A percentile compares a stretch with the other conserved stretches of the same genome.
These are phyloP conservation scores for Aphanomyces stellatus DNA, from an alignment of 352 stramenopile genomes.

Conservation along the genomic window DNA sequence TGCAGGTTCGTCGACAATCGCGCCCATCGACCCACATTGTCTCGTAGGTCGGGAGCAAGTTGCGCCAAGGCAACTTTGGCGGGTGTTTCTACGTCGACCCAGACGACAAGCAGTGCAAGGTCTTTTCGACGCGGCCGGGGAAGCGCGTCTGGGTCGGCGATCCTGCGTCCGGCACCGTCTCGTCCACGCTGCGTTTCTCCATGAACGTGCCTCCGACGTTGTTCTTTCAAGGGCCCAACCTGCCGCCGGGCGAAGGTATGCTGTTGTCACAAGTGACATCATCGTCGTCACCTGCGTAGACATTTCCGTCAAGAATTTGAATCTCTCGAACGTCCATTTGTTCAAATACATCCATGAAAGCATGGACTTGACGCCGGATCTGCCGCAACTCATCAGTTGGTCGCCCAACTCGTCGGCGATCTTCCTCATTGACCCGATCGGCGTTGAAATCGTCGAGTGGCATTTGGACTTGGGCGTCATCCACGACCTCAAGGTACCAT, in stretches of 20 bases:
- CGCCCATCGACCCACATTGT: not conserved
- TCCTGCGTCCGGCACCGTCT: conserved; percentile 61
- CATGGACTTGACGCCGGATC: conserved; percentile 17
- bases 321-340: conserved; percentile 13
- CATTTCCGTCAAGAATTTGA: conserved; percentile 13
- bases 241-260: conserved; percentile 3
- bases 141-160: conserved; percentile 77
- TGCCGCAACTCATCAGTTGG: conserved; percentile 69
- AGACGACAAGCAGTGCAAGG: conserved; percentile 49
- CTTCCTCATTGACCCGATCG: conserved; percentile 75
- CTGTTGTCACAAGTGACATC: not conserved
- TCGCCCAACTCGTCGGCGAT: conserved; percentile 67
- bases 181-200: conserved; percentile 77
- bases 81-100: conserved; percentile 68
- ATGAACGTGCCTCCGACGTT: conserved; percentile 49
- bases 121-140: conserved; percentile 74
- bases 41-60: conserved; percentile 76
- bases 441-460: conserved; percentile 81
- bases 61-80: conserved; percentile 69
- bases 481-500: conserved; percentile 67
- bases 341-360: conserved; percentile 21
- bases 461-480: conserved; percentile 80
- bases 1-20: conserved; percentile 29
- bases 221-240: conserved; percentile 49
- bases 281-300: not conserved